These are phyloP conservation scores for Aspergillus japonicus DNA, from an alignment of 2,329 filamentous ascomycete genomes.

Conservation along the genomic window DNA sequence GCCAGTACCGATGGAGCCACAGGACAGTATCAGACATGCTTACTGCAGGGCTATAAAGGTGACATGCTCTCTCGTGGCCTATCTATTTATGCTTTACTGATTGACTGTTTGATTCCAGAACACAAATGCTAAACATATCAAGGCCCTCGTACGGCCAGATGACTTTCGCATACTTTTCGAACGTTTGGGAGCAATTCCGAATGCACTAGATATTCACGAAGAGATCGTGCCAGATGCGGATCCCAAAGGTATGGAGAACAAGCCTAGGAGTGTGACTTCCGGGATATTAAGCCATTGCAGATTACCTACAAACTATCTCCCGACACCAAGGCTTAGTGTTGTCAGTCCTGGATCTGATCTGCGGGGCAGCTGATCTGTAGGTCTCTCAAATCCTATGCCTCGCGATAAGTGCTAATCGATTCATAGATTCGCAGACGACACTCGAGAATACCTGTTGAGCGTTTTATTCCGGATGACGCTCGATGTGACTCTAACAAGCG, in stretches of 20 bases:
- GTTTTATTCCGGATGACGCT: constrained; percentile 39
- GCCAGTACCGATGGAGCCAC: constrained; percentile 54
- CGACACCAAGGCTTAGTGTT: constrained; percentile 26
- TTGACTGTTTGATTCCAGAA: constrained; percentile 23
- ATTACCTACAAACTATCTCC: constrained; percentile 13
- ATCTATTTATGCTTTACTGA: not conserved
- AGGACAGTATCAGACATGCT: constrained; percentile 56
- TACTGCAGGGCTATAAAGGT: constrained; percentile 58
- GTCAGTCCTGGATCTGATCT: constrained; percentile 36
- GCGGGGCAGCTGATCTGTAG: constrained; percentile 33
- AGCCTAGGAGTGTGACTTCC: not conserved
- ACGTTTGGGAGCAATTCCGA: constrained; percentile 55
- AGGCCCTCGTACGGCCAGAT: constrained; percentile 36
- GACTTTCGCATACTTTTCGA: constrained; percentile 56
- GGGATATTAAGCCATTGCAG: not conserved
- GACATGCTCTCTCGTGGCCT: constrained; percentile 2
- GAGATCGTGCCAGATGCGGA: constrained; percentile 27
- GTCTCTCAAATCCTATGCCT: not conserved
- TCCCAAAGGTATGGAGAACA: constrained; percentile 19
- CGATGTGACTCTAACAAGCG: constrained; percentile 33
- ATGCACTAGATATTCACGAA: constrained; percentile 42
- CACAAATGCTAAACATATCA: constrained; percentile 29
- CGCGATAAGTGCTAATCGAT: constrained; percentile 12
- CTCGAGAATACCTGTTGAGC: constrained; percentile 31
- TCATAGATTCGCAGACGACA: constrained; percentile 34